phyloP scores from a whole-genome alignment of 139 green algal species.

The Nannochloris sp. region DNA sequence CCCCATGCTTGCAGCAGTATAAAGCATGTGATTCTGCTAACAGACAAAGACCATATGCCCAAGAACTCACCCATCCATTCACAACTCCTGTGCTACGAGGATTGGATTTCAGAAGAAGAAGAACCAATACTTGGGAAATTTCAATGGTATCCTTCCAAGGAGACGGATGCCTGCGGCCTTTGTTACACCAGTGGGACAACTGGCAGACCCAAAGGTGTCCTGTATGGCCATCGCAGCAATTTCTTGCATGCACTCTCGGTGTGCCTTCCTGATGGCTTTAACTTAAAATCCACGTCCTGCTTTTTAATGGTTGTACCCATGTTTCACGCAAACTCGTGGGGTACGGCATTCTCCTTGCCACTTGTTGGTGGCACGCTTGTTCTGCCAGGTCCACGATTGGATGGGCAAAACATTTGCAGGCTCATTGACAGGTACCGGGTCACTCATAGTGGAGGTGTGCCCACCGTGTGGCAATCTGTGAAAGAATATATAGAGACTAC shows the following conservation, averaged over 20 bases:
- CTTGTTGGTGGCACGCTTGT: constrained; percentile 59
- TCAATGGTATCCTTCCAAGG: constrained; percentile 36
- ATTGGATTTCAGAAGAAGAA: constrained; percentile 41
- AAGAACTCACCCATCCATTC: not conserved
- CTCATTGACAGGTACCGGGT: constrained; percentile 43
- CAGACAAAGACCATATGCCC: constrained; percentile 1
- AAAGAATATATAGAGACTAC: constrained; percentile 38
- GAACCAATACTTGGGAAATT: constrained; percentile 12
- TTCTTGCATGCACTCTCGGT: constrained; percentile 56
- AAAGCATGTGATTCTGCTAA: constrained; percentile 39
- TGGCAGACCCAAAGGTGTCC: constrained; percentile 46
- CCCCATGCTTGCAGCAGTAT: constrained; percentile 24
- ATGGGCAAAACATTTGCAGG: constrained; percentile 47
- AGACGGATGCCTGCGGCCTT: constrained; percentile 56
- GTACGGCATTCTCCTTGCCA: constrained; percentile 48
- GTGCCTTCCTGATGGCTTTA: constrained; percentile 32
- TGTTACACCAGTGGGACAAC: constrained; percentile 73
- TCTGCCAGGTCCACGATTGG: constrained; percentile 58
- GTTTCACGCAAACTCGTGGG: constrained; percentile 71
- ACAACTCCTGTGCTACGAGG: constrained; percentile 59
- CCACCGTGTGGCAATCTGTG: constrained; percentile 63
- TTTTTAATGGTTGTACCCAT: constrained; percentile 63
- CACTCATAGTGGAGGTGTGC: constrained; percentile 51
- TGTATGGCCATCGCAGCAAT: constrained; percentile 67
- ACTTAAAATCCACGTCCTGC: constrained; percentile 19